phyloP scores from a whole-genome alignment of 495 filamentous ascomycete species.

The Zalerion maritima region DNA sequence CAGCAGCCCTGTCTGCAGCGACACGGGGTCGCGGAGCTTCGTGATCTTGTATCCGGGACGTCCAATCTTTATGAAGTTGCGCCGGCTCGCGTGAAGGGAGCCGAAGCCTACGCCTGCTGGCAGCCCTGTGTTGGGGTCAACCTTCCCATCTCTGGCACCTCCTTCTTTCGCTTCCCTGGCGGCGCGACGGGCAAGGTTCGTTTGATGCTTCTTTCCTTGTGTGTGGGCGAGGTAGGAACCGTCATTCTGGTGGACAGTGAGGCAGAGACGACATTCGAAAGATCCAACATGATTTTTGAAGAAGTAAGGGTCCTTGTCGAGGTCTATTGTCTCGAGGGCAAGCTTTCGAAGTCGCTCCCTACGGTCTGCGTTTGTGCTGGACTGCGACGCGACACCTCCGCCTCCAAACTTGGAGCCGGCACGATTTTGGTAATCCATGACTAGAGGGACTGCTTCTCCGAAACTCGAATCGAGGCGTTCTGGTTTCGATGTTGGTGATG shows the following conservation, averaged over 20 bases:
- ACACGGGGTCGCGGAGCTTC: slow-evolving; percentile 81
- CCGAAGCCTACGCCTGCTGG: slow-evolving; percentile 59
- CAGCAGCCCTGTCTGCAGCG: slow-evolving; percentile 73
- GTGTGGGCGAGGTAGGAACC: slow-evolving; percentile 98
- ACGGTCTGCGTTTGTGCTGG: slow-evolving; percentile 88
- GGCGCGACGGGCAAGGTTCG: slow-evolving; percentile 92
- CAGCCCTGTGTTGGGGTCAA: slow-evolving; percentile 61
- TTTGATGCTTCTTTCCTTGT: slow-evolving; percentile 97
- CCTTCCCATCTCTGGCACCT: slow-evolving; percentile 35
- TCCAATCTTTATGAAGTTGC: slow-evolving; percentile 93
- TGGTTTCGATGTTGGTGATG: too few relatives aligned
- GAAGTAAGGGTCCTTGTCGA: slow-evolving; percentile 99
- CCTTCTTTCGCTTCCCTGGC: slow-evolving; percentile 88
- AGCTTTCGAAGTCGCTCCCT: slow-evolving; percentile 95
- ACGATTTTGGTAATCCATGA: slow-evolving; percentile 69
- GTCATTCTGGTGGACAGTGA: slow-evolving; percentile 99
- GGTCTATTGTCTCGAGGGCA: slow-evolving; percentile 94
- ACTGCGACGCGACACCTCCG: slow-evolving; percentile 87
- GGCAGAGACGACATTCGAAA: slow-evolving; percentile 94
- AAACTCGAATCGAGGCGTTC: slow-evolving; percentile 1
- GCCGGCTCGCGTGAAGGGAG: slow-evolving; percentile 31
- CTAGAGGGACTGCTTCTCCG: too few relatives aligned
- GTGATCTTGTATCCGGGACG: slow-evolving; percentile 97
- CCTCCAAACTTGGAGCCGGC: slow-evolving; percentile 97
- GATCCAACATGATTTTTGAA: slow-evolving; percentile 99